Conservation (phyloP, 2,329 filamentous ascomycete genomes). For the Keithomyces neogunnii region DNA sequence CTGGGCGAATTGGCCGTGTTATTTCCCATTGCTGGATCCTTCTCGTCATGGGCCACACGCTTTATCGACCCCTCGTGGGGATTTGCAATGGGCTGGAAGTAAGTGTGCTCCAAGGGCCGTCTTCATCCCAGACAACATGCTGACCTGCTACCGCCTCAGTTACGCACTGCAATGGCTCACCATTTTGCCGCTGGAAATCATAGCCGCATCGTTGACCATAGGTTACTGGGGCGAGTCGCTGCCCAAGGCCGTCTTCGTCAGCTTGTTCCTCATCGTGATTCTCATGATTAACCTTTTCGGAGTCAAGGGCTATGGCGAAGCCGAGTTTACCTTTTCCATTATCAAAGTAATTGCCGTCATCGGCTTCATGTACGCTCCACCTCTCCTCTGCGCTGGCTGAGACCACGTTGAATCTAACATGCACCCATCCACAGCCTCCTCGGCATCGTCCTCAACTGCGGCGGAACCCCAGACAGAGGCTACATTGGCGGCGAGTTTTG, state of each 20-base stretch:
- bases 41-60: constrained; percentile 83
- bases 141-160: constrained; percentile 28
- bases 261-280: constrained; percentile 70
- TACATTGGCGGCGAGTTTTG: constrained; percentile 79
- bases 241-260: constrained; percentile 68
- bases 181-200: constrained; percentile 75
- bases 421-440: constrained; percentile 52
- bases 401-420: background rate
- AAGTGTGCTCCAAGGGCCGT: constrained; percentile 22
- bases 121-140: too few species aligned
- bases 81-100: constrained; percentile 94
- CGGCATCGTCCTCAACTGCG: constrained; percentile 77
- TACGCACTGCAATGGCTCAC: constrained; percentile 86
- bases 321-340: constrained; percentile 79
- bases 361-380: constrained; percentile 65
- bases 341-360: constrained; percentile 82
- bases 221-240: constrained; percentile 65
- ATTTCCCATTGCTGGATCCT: constrained; percentile 86
- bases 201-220: constrained; percentile 77
- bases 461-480: constrained; percentile 61
- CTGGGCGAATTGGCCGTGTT: constrained; percentile 85
- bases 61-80: constrained; percentile 93
- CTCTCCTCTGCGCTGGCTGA: background rate
- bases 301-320: constrained; percentile 81
- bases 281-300: constrained; percentile 80